These are phyloP conservation scores for Dryas drummondii DNA, from an alignment of 306 rosid species.

Conservation along the genomic window DNA sequence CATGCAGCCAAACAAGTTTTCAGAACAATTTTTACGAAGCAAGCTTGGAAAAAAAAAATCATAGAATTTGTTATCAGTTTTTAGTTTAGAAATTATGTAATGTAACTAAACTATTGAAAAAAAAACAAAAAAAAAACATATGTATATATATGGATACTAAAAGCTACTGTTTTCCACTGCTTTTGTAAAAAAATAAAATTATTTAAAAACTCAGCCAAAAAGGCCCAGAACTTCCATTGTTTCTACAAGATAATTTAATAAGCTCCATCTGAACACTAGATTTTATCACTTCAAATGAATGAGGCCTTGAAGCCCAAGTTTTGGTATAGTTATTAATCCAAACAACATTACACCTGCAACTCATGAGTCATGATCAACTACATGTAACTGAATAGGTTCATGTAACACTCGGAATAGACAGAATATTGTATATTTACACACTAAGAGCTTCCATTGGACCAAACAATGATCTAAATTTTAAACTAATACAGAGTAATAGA, in stretches of 20 bases:
- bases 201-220: background rate
- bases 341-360: background rate
- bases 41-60: background rate
- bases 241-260: constrained; percentile 30
- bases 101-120: background rate
- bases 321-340: background rate
- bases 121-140: too few relatives aligned
- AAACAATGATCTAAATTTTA: background rate
- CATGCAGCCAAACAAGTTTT: background rate
- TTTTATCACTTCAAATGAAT: background rate
- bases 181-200: background rate
- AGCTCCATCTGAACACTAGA: background rate
- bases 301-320: background rate
- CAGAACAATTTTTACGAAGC: background rate
- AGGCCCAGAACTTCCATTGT: constrained; percentile 15
- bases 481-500: background rate
- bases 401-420: background rate
- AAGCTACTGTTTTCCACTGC: background rate
- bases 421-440: background rate
- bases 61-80: background rate
- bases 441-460: background rate
- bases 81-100: background rate
- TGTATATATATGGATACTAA: too few relatives aligned
- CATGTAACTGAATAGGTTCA: background rate
- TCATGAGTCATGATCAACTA: background rate